A percentile compares a stretch with the other conserved stretches of the same genome.
Conservation (phyloP, 1,139 yeast species). For the Casaregolazyma suthepensis region DNA sequence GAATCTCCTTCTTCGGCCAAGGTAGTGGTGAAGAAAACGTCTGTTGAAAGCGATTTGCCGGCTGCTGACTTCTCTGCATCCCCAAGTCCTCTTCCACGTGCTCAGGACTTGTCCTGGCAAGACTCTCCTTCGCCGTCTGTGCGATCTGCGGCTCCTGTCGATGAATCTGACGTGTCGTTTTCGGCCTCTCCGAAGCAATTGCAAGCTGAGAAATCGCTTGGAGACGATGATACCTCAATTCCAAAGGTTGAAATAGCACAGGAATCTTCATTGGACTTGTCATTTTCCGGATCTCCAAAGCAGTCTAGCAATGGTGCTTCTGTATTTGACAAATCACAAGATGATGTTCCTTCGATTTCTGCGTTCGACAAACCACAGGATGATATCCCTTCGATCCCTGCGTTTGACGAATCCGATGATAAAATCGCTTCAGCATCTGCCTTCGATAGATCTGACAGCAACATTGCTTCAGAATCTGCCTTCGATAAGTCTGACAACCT, state of each 20-base stretch:
- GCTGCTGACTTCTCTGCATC: not conserved
- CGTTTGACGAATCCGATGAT: not conserved
- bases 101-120: slow-evolving; percentile 3
- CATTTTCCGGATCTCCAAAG: not conserved
- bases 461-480: not conserved
- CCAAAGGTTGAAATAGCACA: not conserved
- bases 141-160: not conserved
- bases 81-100: not conserved
- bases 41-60: not conserved
- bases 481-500: not conserved
- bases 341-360: not conserved
- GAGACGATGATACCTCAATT: not conserved
- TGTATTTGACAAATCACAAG: not conserved
- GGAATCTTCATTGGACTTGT: not conserved
- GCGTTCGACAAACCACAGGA: not conserved
- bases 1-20: not conserved
- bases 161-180: not conserved
- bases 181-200: not conserved
- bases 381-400: not conserved
- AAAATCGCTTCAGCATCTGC: not conserved
- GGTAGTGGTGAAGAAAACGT: not conserved
- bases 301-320: not conserved
- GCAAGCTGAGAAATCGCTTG: not conserved
- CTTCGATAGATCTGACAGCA: not conserved
- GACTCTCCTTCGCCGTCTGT: not conserved